These are phyloP conservation scores for Dioszegia crocea DNA, from an alignment of 768 basidiomycete species.

Conservation along the genomic window DNA sequence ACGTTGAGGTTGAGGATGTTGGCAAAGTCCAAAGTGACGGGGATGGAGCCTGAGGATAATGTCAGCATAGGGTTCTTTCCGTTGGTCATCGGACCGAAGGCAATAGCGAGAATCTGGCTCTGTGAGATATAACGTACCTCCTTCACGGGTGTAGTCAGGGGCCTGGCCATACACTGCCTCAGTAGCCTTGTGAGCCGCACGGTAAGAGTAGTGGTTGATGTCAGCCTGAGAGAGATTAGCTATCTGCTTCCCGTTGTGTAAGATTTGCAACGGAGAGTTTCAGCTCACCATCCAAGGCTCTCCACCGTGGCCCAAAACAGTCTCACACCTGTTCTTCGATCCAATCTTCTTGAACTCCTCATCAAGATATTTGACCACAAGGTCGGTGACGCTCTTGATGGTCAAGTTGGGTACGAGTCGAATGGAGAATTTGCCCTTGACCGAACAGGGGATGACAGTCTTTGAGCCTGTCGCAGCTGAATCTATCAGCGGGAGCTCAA, in stretches of 20 bases:
- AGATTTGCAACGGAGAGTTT: background rate
- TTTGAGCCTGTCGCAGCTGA: constrained; percentile 46
- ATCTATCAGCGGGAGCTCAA: too few species aligned
- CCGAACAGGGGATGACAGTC: constrained; percentile 91
- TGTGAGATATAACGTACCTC: constrained; percentile 34
- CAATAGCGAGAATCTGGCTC: background rate
- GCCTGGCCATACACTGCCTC: constrained; percentile 54
- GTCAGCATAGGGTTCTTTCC: too few species aligned
- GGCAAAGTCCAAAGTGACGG: constrained; percentile 88
- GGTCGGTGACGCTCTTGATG: constrained; percentile 65
- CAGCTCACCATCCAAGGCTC: constrained; percentile 72
- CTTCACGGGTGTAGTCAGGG: constrained; percentile 51
- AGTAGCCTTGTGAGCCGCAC: constrained; percentile 82
- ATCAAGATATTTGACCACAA: constrained; percentile 67
- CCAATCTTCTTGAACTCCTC: constrained; percentile 78
- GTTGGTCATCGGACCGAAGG: too few species aligned
- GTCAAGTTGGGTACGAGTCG: constrained; percentile 86
- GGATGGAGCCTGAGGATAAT: constrained; percentile 65
- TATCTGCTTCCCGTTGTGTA: background rate
- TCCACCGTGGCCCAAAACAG: constrained; percentile 74
- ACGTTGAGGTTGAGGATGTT: constrained; percentile 83
- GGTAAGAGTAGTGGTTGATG: constrained; percentile 77
- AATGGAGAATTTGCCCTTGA: constrained; percentile 85
- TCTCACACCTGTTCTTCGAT: constrained; percentile 71
- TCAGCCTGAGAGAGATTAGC: constrained; percentile 20